Conservation (phyloP, 2,329 filamentous ascomycete genomes). For the Nigrospora sphaerica region DNA sequence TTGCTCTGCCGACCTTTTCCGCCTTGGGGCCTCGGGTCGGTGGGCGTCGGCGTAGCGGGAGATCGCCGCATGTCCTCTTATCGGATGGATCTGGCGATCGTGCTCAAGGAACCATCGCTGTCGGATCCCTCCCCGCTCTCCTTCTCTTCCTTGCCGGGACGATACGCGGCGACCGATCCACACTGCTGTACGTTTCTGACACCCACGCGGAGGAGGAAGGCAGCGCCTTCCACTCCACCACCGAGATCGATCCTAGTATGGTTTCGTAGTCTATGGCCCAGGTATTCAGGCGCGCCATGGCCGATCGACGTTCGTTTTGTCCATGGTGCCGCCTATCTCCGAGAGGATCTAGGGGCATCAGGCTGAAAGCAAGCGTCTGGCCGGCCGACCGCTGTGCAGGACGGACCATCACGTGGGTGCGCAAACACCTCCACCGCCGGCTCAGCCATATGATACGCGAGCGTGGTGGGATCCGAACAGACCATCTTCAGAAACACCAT, state of each 20-base stretch:
- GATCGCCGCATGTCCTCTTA: constrained; percentile 5
- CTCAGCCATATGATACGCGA: constrained; percentile 24
- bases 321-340: constrained; percentile 5
- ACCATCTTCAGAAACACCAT: constrained; percentile 37
- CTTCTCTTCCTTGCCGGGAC: constrained; percentile 1
- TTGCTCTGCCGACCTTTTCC: constrained; percentile 10
- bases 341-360: constrained; percentile 22
- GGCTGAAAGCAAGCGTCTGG: constrained; percentile 21
- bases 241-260: constrained; percentile 12
- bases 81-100: constrained; percentile 3
- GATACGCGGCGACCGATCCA: constrained; percentile 11
- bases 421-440: constrained; percentile 15
- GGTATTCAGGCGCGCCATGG: constrained; percentile 4
- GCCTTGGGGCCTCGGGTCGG: constrained; percentile 2
- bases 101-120: background rate
- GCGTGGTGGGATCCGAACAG: too few species aligned
- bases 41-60: constrained; percentile 6
- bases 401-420: constrained; percentile 9
- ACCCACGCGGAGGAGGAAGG: constrained; percentile 6
- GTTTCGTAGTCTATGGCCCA: constrained; percentile 17
- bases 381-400: constrained; percentile 18
- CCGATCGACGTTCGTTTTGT: constrained; percentile 11
- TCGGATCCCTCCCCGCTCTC: background rate
- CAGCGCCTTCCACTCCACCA: constrained; percentile 7
- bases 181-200: constrained; percentile 10